Base-by-base conservation (phyloP, 164 flowering plant genomes). In the Magnolia kwangsiensis region DNA sequence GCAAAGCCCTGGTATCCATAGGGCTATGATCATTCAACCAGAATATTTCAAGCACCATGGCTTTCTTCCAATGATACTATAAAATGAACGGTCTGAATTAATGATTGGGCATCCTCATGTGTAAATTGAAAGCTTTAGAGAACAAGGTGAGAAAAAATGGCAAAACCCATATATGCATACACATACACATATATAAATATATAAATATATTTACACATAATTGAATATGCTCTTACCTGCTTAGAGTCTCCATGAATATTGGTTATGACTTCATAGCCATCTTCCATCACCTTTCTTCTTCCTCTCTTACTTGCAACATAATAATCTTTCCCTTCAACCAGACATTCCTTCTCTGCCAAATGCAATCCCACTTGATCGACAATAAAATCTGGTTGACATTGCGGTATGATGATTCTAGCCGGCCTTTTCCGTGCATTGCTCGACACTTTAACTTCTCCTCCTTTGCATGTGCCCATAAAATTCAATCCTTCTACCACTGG, bases 211-310 rank as follows among this genome's bases (percentile, higher is more conserved):
- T 0, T 7, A 37, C 7, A 37, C 4, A 27, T 27, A 27, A 27
- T 27, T 27, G 29, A 27, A 27, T 27, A 37, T 45, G 4, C 16
- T 21, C 45, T 67, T 78, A 83, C 89, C 84, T 87, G 86, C 23
- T 85, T 84, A 58, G 85, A 78, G 63, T 86, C 85, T 51, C 83
- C 86, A 2, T 23, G 9, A 14, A 86, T 75, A 64, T 85, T 84
- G 21, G 81, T 50, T 23, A 81, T 76, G 59, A 78, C 81, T 1
- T 74, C 78, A 72, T 82, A 82, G 0, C 79, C 77, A 79, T 88
- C 90, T 67, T 86, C 88, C 89, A 88, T 83, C 64, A 72, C 75
- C 63, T 66, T 82, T 76, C 88, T 81, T 75, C 79, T 84, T 73
- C 90, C 90, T 72, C 76, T 82, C 80, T 81, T 88, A 59, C 84